These are phyloP conservation scores for Ustilago vetiveriae DNA, from an alignment of 1,284 basidiomycete species.

Conservation along the genomic window DNA sequence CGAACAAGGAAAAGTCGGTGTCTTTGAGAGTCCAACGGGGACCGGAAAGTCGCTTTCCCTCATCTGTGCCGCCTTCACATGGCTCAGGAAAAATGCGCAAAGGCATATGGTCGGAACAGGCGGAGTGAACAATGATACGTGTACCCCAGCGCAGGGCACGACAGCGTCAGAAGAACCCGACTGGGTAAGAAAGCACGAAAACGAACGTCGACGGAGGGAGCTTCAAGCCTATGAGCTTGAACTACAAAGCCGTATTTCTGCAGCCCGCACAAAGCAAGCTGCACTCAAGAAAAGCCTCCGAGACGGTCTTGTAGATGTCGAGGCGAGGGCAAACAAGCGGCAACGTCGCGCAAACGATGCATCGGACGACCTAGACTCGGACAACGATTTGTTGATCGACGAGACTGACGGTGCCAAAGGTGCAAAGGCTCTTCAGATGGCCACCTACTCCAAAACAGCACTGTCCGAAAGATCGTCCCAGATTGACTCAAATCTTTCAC, in stretches of 20 bases:
- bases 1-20: constrained; percentile 77
- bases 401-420: constrained; percentile 24
- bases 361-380: constrained; percentile 27
- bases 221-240: constrained; percentile 62
- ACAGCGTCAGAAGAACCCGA: constrained; percentile 63
- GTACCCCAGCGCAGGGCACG: not conserved
- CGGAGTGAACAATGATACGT: constrained; percentile 5
- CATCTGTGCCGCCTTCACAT: constrained; percentile 68
- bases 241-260: constrained; percentile 61
- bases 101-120: constrained; percentile 31
- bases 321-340: constrained; percentile 15
- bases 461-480: constrained; percentile 15
- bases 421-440: constrained; percentile 20
- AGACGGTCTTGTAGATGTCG: constrained; percentile 9
- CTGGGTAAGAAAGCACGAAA: constrained; percentile 68
- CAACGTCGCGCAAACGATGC: constrained; percentile 8
- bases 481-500: constrained; percentile 71
- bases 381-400: constrained; percentile 44
- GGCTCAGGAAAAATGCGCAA: constrained; percentile 61
- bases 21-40: constrained; percentile 72
- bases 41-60: constrained; percentile 69
- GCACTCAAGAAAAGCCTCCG: constrained; percentile 24
- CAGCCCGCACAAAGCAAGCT: constrained; percentile 47
- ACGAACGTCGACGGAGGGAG: constrained; percentile 57
- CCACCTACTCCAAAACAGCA: constrained; percentile 24